Conservation (phyloP, 352 stramenopile genomes). For the Phytophthora quininea region DNA sequence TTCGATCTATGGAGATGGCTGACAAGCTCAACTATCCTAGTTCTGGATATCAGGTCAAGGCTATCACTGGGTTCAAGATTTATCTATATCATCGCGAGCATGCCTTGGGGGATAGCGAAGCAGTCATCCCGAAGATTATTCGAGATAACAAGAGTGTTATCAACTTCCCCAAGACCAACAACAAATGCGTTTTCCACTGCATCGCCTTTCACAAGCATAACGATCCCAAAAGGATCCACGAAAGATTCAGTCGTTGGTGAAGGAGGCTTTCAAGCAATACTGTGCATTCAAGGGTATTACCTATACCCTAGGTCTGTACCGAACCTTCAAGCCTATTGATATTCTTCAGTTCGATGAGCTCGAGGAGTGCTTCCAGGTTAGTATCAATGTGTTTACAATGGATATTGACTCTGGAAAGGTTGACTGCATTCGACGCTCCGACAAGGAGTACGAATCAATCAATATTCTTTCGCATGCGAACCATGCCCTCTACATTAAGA, state of each 20-base stretch:
- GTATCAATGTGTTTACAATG: not conserved
- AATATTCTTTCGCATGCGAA: slow-evolving; percentile 8
- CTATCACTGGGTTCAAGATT: not conserved
- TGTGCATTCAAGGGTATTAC: not conserved
- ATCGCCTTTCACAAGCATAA: not conserved
- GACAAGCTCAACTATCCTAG: slow-evolving; percentile 3
- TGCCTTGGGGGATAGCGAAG: not conserved
- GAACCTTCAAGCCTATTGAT: slow-evolving; percentile 3
- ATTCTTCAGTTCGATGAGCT: not conserved
- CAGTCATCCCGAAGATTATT: not conserved
- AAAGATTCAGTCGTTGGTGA: slow-evolving; percentile 30
- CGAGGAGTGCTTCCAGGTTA: not conserved
- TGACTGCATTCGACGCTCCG: not conserved
- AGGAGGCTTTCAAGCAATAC: not conserved
- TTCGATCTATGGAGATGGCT: slow-evolving; percentile 2
- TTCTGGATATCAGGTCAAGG: not conserved
- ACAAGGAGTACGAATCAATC: slow-evolving; percentile 1
- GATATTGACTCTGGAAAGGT: not conserved
- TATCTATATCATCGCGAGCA: not conserved
- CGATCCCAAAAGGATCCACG: not conserved
- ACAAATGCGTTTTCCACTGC: slow-evolving; percentile 2
- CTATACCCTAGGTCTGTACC: not conserved
- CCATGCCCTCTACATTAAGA: slow-evolving; percentile 34
- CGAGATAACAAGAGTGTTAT: slow-evolving; percentile 1
- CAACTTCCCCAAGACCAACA: slow-evolving; percentile 3